Evolutionary conservation across 2,329 filamentous ascomycete genomes (phyloP).

Genomic region (Huntiella omanensis): DNA sequence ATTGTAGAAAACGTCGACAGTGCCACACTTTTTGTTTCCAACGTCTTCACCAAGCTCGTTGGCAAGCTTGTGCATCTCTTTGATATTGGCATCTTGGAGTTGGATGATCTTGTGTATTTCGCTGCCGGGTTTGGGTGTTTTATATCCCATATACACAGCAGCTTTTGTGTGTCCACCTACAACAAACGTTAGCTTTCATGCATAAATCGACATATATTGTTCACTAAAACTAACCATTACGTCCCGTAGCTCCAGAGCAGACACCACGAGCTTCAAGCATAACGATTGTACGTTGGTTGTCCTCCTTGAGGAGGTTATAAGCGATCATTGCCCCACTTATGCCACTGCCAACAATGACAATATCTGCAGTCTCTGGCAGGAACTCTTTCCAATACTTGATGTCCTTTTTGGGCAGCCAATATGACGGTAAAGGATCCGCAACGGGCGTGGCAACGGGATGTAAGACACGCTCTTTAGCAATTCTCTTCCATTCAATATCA

Average conservation of each 20-base stretch:
- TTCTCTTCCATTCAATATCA: constrained; percentile 2
- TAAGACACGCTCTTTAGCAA: constrained; percentile 1
- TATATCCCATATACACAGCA: constrained; percentile 6
- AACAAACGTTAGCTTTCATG: background rate
- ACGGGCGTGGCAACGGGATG: constrained; percentile 1
- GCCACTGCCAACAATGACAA: constrained; percentile 35
- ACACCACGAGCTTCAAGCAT: constrained; percentile 20
- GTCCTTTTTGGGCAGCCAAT: constrained; percentile 15
- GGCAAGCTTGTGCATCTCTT: constrained; percentile 10
- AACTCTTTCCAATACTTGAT: constrained; percentile 11
- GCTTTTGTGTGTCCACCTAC: constrained; percentile 11
- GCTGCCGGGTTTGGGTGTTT: constrained; percentile 1
- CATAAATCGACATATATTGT: background rate
- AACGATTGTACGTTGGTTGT: constrained; percentile 12
- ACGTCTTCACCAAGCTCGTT: constrained; percentile 9
- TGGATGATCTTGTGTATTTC: constrained; percentile 10
- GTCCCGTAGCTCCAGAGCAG: constrained; percentile 19
- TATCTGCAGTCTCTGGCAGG: constrained; percentile 24
- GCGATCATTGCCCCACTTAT: constrained; percentile 29
- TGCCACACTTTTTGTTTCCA: constrained; percentile 9
- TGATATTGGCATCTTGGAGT: constrained; percentile 11
- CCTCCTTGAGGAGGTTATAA: constrained; percentile 13
- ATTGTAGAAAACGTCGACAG: constrained; percentile 8
- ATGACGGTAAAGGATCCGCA: constrained; percentile 3
- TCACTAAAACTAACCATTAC: constrained; percentile 16